Base-by-base conservation (phyloP, 2,329 filamentous ascomycete genomes). In the Apiospora rasikravindrae region DNA sequence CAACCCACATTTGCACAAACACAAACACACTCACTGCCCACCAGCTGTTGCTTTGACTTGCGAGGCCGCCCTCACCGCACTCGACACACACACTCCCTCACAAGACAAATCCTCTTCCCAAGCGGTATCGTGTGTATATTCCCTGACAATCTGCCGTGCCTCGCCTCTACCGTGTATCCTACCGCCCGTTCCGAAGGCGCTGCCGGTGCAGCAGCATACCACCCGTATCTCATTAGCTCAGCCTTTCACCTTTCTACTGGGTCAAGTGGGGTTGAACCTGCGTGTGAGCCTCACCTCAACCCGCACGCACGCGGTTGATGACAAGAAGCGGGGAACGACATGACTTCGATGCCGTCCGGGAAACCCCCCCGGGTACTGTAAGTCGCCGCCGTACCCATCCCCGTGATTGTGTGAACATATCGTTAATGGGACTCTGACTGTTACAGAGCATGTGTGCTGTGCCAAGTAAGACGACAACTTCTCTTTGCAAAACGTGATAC, bases 281-380 rank as follows among this genome's bases (percentile, higher is more conserved):
- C 53, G 51, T 33, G 51, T 57, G 53, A 22, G 53, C 53, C 53
- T 61, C 53, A 33, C 29, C 26, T 33, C 51, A 57, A 57, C 51
- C 51, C 51, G 51, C 51, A 61, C 53, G 53, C 53, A 61, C 29
- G 53, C 29, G 16, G 53, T 40, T n/a, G 33, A 64, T 64, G 53
- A 37, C 53, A 61, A 37, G 33, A 40, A 64, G 57, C 57, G 57
- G 57, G 57, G 57, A 64, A 22, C 10, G 19, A 72, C 67, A 77
- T 77, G 74, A 71, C 77, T 53, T 77, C 78, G 37, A 76, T 75
- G 66, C 74, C 76, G 22, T 75, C 77, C 14, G 78, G 76, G 70
- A 80, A 77, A 72, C 68, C 74, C 2, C 78, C 78, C 66, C 76
- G 79, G 70, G 74, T 80, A 45, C 76, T 80, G 73, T 74, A 73